These are phyloP conservation scores for Rhizopogon rudus DNA, from an alignment of 768 basidiomycete species.

Conservation along the genomic window DNA sequence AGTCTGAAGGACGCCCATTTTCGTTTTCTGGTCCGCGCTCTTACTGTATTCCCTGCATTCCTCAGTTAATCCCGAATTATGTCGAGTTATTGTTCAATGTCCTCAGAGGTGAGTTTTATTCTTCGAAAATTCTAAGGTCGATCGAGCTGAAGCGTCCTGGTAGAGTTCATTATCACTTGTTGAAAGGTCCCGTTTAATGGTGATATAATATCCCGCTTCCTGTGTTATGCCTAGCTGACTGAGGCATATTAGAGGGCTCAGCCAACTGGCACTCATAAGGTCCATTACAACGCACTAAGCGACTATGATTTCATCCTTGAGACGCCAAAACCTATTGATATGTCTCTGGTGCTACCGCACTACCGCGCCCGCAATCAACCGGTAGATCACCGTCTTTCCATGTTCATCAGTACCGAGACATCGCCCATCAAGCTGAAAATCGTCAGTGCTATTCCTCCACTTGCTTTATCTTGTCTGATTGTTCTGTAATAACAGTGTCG, in stretches of 20 bases:
- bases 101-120: slow-evolving; percentile 19
- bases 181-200: slow-evolving; percentile 14
- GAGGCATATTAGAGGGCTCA: slow-evolving; percentile 19
- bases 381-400: slow-evolving; percentile 63
- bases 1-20: slow-evolving; percentile 2
- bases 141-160: slow-evolving; percentile 7
- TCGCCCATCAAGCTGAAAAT: slow-evolving; percentile 66
- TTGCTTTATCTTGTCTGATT: slow-evolving; percentile 8
- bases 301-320: slow-evolving; percentile 69
- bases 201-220: neutral
- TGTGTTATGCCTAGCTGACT: neutral
- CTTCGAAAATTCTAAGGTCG: neutral
- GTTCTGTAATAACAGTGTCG: slow-evolving; percentile 44
- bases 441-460: slow-evolving; percentile 38
- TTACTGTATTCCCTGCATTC: neutral
- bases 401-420: slow-evolving; percentile 52
- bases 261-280: slow-evolving; percentile 49
- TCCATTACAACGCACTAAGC: slow-evolving; percentile 56
- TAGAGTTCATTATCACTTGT: slow-evolving; percentile 21
- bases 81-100: slow-evolving; percentile 20
- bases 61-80: slow-evolving; percentile 11
- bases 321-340: slow-evolving; percentile 48
- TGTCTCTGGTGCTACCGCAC: slow-evolving; percentile 69
- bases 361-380: slow-evolving; percentile 76
- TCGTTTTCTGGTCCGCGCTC: neutral